phyloP scores from a whole-genome alignment of 1,284 basidiomycete species.

The Ceratobasidium sp. region DNA sequence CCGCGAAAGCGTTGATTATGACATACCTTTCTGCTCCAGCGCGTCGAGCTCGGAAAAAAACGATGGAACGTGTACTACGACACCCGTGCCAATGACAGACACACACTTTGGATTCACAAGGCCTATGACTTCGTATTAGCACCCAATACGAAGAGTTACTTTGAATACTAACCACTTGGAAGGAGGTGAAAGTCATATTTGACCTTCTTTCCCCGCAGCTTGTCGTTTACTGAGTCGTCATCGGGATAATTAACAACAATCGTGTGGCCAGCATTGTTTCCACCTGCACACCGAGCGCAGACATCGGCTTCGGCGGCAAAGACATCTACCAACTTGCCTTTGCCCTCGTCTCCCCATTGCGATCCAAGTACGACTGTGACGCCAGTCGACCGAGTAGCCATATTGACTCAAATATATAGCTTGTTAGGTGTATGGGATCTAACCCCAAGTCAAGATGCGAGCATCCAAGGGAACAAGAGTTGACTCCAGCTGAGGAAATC shows the following conservation, averaged over 20 bases:
- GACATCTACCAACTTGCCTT: slow-evolving; percentile 95
- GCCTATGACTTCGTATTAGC: slow-evolving; percentile 56
- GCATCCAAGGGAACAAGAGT: not conserved
- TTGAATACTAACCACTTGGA: slow-evolving; percentile 79
- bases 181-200: slow-evolving; percentile 96
- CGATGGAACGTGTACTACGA: slow-evolving; percentile 94
- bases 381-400: slow-evolving; percentile 1
- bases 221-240: slow-evolving; percentile 53
- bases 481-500: not conserved
- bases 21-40: slow-evolving; percentile 80
- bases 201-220: slow-evolving; percentile 60
- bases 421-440: not conserved
- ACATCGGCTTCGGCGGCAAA: slow-evolving; percentile 87
- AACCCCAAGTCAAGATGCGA: not conserved
- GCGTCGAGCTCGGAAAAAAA: slow-evolving; percentile 94
- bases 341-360: slow-evolving; percentile 97
- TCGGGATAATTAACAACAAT: slow-evolving; percentile 83
- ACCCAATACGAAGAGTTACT: slow-evolving; percentile 25
- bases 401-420: slow-evolving; percentile 1
- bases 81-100: slow-evolving; percentile 91
- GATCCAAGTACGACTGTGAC: slow-evolving; percentile 83
- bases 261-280: slow-evolving; percentile 98
- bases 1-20: not conserved
- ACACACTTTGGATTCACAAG: slow-evolving; percentile 88
- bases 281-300: slow-evolving; percentile 96